Evolutionary conservation across 768 basidiomycete species (phyloP).

Genomic region (Lentinula sp.): DNA sequence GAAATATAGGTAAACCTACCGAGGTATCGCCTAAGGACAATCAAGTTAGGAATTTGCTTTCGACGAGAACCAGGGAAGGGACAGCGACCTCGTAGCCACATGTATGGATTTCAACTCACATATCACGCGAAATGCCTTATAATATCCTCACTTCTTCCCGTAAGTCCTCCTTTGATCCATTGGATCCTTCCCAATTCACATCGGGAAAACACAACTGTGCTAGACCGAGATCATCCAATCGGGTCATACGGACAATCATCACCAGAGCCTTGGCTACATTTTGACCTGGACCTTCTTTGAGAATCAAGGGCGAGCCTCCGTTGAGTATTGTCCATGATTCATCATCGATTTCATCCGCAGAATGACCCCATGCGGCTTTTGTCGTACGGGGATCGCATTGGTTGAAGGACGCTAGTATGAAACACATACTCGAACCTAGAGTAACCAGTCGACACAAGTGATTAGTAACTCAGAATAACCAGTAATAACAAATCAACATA

Average conservation of each 20-base stretch:
- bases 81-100: background rate
- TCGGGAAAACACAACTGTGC: conserved; percentile 49
- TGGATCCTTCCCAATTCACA: conserved; percentile 9
- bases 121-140: background rate
- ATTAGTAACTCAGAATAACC: background rate
- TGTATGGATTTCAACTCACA: background rate
- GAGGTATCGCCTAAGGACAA: background rate
- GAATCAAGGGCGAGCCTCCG: conserved; percentile 12
- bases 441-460: background rate
- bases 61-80: background rate
- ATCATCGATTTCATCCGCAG: conserved; percentile 64
- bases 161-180: background rate
- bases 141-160: background rate
- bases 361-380: conserved; percentile 62
- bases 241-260: conserved; percentile 71
- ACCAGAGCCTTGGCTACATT: conserved; percentile 39
- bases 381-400: conserved; percentile 48
- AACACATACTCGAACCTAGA: conserved; percentile 74
- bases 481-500: conserved; percentile 26
- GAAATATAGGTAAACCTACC: background rate
- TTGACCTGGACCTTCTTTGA: conserved; percentile 13
- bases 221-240: conserved; percentile 67
- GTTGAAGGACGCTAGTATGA: conserved; percentile 63
- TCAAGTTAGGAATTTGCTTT: background rate
- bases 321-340: conserved; percentile 59